Evolutionary conservation across 176 grass and related monocot species (phyloP).

Genomic region (Eragrostis nindensis): DNA sequence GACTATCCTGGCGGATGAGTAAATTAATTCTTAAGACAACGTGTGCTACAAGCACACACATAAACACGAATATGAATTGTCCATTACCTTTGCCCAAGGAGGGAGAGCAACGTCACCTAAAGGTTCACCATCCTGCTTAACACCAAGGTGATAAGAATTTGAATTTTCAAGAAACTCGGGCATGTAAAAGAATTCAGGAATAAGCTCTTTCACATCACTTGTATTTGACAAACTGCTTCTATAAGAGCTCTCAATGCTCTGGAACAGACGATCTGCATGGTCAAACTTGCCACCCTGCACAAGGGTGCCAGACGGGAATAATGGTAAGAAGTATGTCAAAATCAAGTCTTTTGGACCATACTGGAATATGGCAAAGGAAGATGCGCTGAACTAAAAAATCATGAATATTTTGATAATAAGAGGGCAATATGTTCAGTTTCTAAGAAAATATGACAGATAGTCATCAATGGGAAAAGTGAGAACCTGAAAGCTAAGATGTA

Average conservation of each 20-base stretch:
- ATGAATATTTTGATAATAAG: background rate
- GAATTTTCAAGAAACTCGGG: constrained; percentile 94
- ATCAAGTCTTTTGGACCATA: background rate
- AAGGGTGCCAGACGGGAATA: background rate
- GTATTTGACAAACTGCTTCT: constrained; percentile 93
- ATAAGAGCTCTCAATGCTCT: constrained; percentile 91
- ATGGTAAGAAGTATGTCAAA: background rate
- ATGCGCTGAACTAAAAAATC: background rate
- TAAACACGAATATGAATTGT: constrained; percentile 30
- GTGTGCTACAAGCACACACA: constrained; percentile 4
- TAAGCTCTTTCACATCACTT: constrained; percentile 97
- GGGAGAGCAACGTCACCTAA: constrained; percentile 91
- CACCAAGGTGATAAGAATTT: constrained; percentile 88
- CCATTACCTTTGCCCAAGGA: constrained; percentile 88
- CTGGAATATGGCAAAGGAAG: background rate
- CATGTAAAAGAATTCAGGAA: constrained; percentile 99
- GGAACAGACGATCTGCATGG: constrained; percentile 95
- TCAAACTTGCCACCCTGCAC: constrained; percentile 94
- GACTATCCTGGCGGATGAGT: constrained; percentile 13
- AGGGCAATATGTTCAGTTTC: background rate
- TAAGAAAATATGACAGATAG: constrained; percentile 13
- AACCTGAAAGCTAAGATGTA: constrained; percentile 61
- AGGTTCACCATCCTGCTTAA: constrained; percentile 95
- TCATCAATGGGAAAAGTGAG: background rate
- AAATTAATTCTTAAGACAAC: constrained; percentile 24